These are phyloP conservation scores for Cyberlindnera subsufficiens DNA, from an alignment of 805 yeast species.

Conservation along the genomic window DNA sequence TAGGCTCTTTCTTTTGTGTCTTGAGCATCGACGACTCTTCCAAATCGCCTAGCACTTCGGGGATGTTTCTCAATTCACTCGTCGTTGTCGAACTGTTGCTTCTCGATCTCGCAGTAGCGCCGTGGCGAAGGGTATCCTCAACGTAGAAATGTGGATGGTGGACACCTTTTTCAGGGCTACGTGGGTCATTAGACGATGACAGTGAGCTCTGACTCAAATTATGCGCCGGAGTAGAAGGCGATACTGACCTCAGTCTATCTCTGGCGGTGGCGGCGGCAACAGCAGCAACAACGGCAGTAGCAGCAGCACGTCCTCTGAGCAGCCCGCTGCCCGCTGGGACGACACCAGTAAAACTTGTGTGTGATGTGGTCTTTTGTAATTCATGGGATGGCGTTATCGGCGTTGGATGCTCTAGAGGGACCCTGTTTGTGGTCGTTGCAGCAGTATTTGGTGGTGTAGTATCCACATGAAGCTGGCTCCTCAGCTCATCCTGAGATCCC, in stretches of 20 bases:
- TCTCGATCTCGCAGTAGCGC: conserved; percentile 27
- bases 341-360: conserved; percentile 21
- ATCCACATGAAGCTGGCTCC: no score
- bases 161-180: conserved; percentile 23
- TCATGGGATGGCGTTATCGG: conserved; percentile 1
- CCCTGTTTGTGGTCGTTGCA: conserved; percentile 2
- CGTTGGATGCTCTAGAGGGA: conserved; percentile 9
- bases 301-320: conserved; percentile 32
- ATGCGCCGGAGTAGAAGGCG: conserved; percentile 8
- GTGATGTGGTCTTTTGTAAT: conserved; percentile 3
- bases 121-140: conserved; percentile 58
- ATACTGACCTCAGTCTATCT: conserved; percentile 13
- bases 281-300: conserved; percentile 33
- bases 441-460: neutral
- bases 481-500: no score
- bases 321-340: conserved; percentile 43
- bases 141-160: conserved; percentile 79
- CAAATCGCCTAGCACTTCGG: conserved; percentile 6
- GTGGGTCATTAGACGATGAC: conserved; percentile 14
- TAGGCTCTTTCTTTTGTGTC: conserved; percentile 29
- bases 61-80: conserved; percentile 6
- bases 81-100: conserved; percentile 22
- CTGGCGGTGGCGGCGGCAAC: conserved; percentile 35
- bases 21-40: conserved; percentile 2
- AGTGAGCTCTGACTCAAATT: conserved; percentile 18